phyloP scores from a whole-genome alignment of 2,329 filamentous ascomycete species.

The Xylariales sp. region DNA sequence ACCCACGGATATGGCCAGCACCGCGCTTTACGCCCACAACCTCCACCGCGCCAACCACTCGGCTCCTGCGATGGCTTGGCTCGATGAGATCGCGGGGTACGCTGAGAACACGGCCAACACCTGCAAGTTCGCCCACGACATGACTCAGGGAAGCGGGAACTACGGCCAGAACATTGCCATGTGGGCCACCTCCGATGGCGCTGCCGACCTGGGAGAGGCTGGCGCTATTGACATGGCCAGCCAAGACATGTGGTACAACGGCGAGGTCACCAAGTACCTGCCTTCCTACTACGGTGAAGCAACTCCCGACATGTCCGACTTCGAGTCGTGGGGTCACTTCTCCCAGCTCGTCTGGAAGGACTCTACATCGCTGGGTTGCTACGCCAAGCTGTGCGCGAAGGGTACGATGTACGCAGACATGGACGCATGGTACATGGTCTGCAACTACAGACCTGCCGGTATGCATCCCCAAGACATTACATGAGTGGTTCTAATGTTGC shows the following conservation, averaged over 20 bases:
- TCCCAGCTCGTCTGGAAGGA: conserved; percentile 68
- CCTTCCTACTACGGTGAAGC: conserved; percentile 52
- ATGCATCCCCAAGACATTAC: conserved; percentile 30
- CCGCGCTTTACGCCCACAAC: conserved; percentile 73
- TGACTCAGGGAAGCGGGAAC: conserved; percentile 55
- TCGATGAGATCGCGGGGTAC: conserved; percentile 55
- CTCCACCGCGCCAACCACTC: conserved; percentile 80
- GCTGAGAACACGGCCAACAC: conserved; percentile 59
- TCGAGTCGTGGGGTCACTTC: conserved; percentile 70
- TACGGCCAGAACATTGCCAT: conserved; percentile 94
- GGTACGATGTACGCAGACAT: conserved; percentile 42
- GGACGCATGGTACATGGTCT: conserved; percentile 73
- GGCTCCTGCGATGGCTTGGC: conserved; percentile 60
- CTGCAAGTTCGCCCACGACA: conserved; percentile 73
- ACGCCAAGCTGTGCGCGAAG: conserved; percentile 47
- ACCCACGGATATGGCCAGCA: conserved; percentile 30
- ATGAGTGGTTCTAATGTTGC: conserved; percentile 4
- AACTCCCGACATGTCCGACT: conserved; percentile 56
- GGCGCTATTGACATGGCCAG: conserved; percentile 62
- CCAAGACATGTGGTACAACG: conserved; percentile 85
- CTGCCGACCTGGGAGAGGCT: conserved; percentile 41
- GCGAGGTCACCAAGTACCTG: conserved; percentile 59
- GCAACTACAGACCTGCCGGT: conserved; percentile 79
- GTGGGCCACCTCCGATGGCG: conserved; percentile 36
- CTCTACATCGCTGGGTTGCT: conserved; percentile 60